Conservation (phyloP, 192 early-diverging fungal species). For the Backusella psychrophila region DNA sequence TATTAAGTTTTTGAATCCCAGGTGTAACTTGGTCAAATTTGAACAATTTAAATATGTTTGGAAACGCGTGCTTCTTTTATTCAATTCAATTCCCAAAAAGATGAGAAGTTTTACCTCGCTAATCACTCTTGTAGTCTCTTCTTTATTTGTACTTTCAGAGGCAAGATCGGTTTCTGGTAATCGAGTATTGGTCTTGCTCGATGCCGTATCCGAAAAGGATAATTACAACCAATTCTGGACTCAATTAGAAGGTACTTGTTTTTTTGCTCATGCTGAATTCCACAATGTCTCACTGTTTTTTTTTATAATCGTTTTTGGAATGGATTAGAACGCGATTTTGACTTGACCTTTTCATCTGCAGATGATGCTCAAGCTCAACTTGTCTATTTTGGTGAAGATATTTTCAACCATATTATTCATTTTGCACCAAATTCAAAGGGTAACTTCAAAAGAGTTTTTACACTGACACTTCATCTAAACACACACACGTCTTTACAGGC, state of each 20-base stretch:
- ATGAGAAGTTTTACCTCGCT: slow-evolving; percentile 18
- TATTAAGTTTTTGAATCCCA: slow-evolving; percentile 1
- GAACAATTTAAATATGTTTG: background rate
- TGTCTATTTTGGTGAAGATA: slow-evolving; percentile 57
- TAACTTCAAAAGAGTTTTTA: slow-evolving; percentile 30
- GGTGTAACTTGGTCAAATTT: slow-evolving; percentile 7
- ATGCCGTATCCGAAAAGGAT: slow-evolving; percentile 43
- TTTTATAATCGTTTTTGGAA: background rate
- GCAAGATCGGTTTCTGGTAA: slow-evolving; percentile 65
- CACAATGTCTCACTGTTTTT: background rate
- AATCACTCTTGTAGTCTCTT: slow-evolving; percentile 3
- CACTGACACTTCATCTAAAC: background rate
- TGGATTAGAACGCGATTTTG: slow-evolving; percentile 56
- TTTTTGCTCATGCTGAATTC: background rate
- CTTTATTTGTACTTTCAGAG: background rate
- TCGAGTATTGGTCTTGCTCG: slow-evolving; percentile 69
- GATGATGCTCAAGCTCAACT: slow-evolving; percentile 52
- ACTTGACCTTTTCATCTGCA: slow-evolving; percentile 54
- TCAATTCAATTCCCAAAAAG: background rate
- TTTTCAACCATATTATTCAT: slow-evolving; percentile 80
- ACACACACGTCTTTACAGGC: background rate
- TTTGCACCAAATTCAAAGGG: slow-evolving; percentile 73
- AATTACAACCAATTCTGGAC: slow-evolving; percentile 57
- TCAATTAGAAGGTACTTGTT: slow-evolving; percentile 48
- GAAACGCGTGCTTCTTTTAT: slow-evolving; percentile 3